Conservation (phyloP, 2,329 filamentous ascomycete genomes). For the Penicillium brasilianum region DNA sequence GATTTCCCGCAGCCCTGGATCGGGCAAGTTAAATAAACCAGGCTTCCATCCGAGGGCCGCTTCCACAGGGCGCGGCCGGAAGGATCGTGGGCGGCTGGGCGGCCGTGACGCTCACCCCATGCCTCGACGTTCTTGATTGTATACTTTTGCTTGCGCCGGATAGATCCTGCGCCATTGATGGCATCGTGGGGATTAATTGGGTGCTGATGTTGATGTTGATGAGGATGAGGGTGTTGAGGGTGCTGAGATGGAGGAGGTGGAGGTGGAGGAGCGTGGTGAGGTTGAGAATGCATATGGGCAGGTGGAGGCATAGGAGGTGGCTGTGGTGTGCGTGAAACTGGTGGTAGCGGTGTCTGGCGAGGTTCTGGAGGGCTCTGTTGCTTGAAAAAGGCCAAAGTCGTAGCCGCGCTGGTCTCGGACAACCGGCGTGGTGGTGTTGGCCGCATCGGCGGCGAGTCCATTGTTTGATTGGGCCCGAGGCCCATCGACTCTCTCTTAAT, state of each 20-base stretch:
- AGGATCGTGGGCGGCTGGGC: slow-evolving; percentile 47
- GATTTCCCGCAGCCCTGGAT: slow-evolving; percentile 46
- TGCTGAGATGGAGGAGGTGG: slow-evolving; percentile 12
- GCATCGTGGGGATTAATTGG: slow-evolving; percentile 34
- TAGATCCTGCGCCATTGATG: slow-evolving; percentile 32
- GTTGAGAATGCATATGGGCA: slow-evolving; percentile 27
- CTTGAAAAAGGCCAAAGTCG: slow-evolving; percentile 49
- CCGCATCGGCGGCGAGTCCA: slow-evolving; percentile 45
- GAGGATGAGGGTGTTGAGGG: slow-evolving; percentile 4
- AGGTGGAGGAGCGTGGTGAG: slow-evolving; percentile 21
- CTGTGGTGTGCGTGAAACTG: slow-evolving; percentile 32
- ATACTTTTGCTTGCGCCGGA: slow-evolving; percentile 49
- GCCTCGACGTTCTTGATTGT: slow-evolving; percentile 50
- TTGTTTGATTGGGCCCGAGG: slow-evolving; percentile 38
- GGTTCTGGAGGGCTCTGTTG: slow-evolving; percentile 49
- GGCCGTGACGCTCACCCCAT: slow-evolving; percentile 49
- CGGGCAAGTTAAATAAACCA: slow-evolving; percentile 48
- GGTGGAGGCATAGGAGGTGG: slow-evolving; percentile 30
- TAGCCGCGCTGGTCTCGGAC: slow-evolving; percentile 49
- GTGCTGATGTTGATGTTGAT: slow-evolving; percentile 23
- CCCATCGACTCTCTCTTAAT: slow-evolving; percentile 50
- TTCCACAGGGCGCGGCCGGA: slow-evolving; percentile 48
- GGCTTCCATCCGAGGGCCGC: slow-evolving; percentile 44
- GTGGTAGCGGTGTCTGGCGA: slow-evolving; percentile 36
- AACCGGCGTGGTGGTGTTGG: slow-evolving; percentile 46